Percentiles rank a stretch among this genome's conserved stretches.
Evolutionary conservation across 805 yeast species (phyloP).

Genomic region (Ogataea zsoltii): DNA sequence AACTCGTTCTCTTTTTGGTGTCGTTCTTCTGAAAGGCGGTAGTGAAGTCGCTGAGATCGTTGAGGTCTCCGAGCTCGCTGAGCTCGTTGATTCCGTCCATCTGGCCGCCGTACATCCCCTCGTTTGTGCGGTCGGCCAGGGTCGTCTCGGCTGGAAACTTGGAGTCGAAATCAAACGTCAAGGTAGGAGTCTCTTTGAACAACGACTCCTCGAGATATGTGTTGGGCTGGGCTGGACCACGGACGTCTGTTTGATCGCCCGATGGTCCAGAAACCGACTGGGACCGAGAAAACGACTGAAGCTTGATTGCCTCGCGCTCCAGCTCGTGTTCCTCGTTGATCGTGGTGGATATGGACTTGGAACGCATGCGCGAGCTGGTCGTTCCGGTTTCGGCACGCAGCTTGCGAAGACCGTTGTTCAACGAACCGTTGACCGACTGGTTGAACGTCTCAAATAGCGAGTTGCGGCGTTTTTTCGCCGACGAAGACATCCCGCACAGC

Average conservation of each 20-base stretch:
- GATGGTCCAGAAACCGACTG: constrained; percentile 20
- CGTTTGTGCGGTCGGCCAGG: not conserved
- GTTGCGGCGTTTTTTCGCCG: constrained; percentile 20
- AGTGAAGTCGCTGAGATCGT: constrained; percentile 5
- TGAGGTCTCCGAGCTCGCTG: not conserved
- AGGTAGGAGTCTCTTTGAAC: constrained; percentile 7
- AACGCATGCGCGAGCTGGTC: constrained; percentile 10
- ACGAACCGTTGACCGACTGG: constrained; percentile 27
- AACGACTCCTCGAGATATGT: constrained; percentile 15
- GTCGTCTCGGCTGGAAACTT: constrained; percentile 5
- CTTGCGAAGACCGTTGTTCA: constrained; percentile 29
- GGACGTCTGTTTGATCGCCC: not conserved
- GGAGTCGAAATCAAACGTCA: constrained; percentile 7
- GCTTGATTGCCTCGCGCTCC: constrained; percentile 19
- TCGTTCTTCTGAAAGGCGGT: constrained; percentile 1
- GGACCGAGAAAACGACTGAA: constrained; percentile 20
- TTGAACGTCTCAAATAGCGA: constrained; percentile 29
- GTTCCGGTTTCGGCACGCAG: constrained; percentile 20
- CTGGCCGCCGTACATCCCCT: not conserved
- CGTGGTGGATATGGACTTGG: constrained; percentile 17
- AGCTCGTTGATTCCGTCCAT: too few relatives aligned
- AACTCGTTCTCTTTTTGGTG: constrained; percentile 16
- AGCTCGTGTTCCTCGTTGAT: constrained; percentile 15
- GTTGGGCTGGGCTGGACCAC: constrained; percentile 9
- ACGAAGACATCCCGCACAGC: constrained; percentile 7